phyloP scores from a whole-genome alignment of 768 basidiomycete species.

The Myochromella boudieri region DNA sequence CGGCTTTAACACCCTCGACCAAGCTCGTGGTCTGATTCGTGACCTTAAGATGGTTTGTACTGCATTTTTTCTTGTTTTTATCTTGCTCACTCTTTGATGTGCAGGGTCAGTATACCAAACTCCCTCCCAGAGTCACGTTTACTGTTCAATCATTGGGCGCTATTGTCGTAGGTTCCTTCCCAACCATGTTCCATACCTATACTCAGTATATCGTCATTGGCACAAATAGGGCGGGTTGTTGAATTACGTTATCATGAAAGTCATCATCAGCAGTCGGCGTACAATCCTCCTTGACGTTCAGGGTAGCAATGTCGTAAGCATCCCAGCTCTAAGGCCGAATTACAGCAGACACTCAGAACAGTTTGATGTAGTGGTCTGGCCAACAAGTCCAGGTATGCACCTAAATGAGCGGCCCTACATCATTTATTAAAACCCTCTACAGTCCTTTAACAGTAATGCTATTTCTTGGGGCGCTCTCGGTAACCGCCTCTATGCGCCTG shows the following conservation, averaged over 20 bases:
- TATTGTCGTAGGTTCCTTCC: conserved; percentile 41
- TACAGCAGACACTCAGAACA: conserved; percentile 21
- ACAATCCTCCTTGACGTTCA: conserved; percentile 49
- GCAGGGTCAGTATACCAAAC: conserved; percentile 48
- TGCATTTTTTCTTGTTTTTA: neutral
- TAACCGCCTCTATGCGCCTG: conserved; percentile 43
- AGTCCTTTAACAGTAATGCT: conserved; percentile 46
- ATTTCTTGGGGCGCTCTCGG: conserved; percentile 60
- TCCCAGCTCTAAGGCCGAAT: conserved; percentile 1
- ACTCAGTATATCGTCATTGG: neutral
- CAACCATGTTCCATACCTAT: neutral
- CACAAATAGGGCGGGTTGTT: conserved; percentile 31
- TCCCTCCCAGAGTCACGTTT: conserved; percentile 66
- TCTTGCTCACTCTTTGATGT: neutral
- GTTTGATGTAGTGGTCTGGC: conserved; percentile 40
- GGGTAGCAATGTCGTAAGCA: conserved; percentile 50
- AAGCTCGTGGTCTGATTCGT: conserved; percentile 52
- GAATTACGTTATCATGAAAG: conserved; percentile 57
- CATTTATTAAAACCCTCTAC: neutral
- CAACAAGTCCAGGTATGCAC: conserved; percentile 34
- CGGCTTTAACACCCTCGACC: conserved; percentile 46
- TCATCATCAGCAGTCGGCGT: conserved; percentile 47
- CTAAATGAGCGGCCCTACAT: neutral
- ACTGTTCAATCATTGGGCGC: conserved; percentile 57
- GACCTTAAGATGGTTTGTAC: conserved; percentile 52